A percentile compares a stretch with the other conserved stretches of the same genome.
Conservation (phyloP, 2,329 filamentous ascomycete genomes). For the Pestalotiopsis sp. region DNA sequence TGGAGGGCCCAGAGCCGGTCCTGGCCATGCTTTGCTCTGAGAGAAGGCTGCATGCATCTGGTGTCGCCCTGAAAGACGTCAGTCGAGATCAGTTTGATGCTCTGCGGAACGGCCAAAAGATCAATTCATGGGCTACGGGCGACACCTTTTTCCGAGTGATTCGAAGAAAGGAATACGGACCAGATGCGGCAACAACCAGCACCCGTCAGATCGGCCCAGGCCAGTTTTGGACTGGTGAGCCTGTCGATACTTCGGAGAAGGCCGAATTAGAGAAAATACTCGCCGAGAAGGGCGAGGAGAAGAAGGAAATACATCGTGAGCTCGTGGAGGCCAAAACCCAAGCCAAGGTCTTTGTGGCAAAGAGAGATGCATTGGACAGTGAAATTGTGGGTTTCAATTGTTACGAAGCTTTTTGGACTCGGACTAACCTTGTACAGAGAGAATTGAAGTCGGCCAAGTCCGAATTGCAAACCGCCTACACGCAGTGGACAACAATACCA, state of each 20-base stretch:
- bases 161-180: constrained; percentile 80
- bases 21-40: constrained; percentile 86
- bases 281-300: constrained; percentile 41
- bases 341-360: constrained; percentile 36
- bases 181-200: constrained; percentile 69
- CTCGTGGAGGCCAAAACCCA: constrained; percentile 39
- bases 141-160: constrained; percentile 65
- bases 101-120: constrained; percentile 58
- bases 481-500: constrained; percentile 68
- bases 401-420: neutral
- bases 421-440: neutral
- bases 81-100: constrained; percentile 68
- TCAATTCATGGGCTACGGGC: constrained; percentile 73
- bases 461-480: constrained; percentile 66
- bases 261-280: constrained; percentile 60
- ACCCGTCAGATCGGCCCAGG: constrained; percentile 65
- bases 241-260: constrained; percentile 70
- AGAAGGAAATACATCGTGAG: constrained; percentile 36
- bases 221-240: constrained; percentile 75
- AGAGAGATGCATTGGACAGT: constrained; percentile 42
- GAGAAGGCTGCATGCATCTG: constrained; percentile 68
- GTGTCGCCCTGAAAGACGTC: constrained; percentile 65
- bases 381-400: constrained; percentile 41
- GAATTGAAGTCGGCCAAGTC: constrained; percentile 64
- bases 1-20: constrained; percentile 81